These are phyloP conservation scores for Trifolium fragiferum DNA, from an alignment of 306 rosid genomes.

Conservation along the genomic window DNA sequence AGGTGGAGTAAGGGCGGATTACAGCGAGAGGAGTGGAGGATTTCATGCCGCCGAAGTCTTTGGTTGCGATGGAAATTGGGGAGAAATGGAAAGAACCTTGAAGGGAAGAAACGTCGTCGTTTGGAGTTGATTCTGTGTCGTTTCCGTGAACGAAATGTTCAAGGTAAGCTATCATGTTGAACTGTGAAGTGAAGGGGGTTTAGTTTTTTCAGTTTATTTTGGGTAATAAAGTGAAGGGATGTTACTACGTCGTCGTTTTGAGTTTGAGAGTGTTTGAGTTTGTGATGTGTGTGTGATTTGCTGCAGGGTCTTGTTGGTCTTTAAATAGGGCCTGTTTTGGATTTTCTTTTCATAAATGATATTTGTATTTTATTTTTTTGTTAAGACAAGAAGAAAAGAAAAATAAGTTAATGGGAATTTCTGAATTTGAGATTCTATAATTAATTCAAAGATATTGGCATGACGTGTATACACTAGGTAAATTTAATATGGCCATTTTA, in stretches of 20 bases:
- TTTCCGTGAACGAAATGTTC: slow-evolving; percentile 71
- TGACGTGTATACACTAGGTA: background rate
- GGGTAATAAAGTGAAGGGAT: no score
- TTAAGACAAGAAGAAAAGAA: background rate
- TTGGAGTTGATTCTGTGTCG: slow-evolving; percentile 63
- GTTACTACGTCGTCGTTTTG: background rate
- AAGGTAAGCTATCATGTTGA: slow-evolving; percentile 78
- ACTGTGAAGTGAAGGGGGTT: background rate
- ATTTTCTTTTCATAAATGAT: slow-evolving; percentile 12
- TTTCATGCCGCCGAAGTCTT: slow-evolving; percentile 83
- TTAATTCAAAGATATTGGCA: background rate
- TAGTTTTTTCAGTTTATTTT: background rate
- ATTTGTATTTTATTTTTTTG: slow-evolving; percentile 14
- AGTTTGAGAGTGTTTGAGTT: slow-evolving; percentile 14
- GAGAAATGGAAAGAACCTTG: slow-evolving; percentile 49
- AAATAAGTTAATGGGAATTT: background rate
- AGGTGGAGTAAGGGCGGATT: slow-evolving; percentile 50
- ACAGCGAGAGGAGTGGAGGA: slow-evolving; percentile 62
- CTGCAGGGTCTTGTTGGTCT: slow-evolving; percentile 38
- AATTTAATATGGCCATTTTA: no score
- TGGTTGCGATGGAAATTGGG: slow-evolving; percentile 50
- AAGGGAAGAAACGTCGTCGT: slow-evolving; percentile 53
- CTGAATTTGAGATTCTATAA: slow-evolving; percentile 19
- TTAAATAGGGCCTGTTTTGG: slow-evolving; percentile 52
- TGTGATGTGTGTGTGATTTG: slow-evolving; percentile 4